Percentiles rank a stretch among this genome's conserved stretches.
phyloP scores from a whole-genome alignment of 306 rosid genomes.

The Acacia melanoxylon region DNA sequence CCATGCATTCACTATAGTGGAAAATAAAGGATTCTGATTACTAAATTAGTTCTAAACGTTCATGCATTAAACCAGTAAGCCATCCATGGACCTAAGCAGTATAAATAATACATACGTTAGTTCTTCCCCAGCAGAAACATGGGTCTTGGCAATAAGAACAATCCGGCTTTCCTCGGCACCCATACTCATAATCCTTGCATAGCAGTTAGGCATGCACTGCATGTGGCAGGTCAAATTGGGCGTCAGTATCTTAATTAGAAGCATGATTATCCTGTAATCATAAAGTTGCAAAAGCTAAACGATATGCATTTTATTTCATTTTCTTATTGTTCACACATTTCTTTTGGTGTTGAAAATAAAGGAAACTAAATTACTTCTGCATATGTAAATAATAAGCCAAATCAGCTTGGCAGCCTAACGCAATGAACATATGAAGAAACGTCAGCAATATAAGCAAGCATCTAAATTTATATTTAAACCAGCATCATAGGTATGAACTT shows the following conservation, averaged over 20 bases:
- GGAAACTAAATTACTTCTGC: neutral
- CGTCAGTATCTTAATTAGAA: conserved; percentile 30
- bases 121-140: conserved; percentile 87
- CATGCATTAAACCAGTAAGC: neutral
- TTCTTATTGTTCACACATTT: neutral
- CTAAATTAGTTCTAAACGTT: conserved; percentile 5
- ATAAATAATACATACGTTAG: conserved; percentile 57
- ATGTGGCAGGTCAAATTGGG: conserved; percentile 44
- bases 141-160: conserved; percentile 85
- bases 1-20: neutral
- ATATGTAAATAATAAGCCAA: neutral
- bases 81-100: neutral
- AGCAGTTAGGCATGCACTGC: conserved; percentile 99
- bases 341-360: conserved; percentile 6
- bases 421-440: neutral
- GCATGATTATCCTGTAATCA: conserved; percentile 15
- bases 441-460: neutral
- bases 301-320: neutral
- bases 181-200: conserved; percentile 83
- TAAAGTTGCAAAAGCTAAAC: neutral
- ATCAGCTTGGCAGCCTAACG: neutral
- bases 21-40: neutral
- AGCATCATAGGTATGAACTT: neutral
- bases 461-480: neutral
- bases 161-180: conserved; percentile 76